Conservation (phyloP, 2,329 filamentous ascomycete species). For the Dryadomyces quercivorus region DNA sequence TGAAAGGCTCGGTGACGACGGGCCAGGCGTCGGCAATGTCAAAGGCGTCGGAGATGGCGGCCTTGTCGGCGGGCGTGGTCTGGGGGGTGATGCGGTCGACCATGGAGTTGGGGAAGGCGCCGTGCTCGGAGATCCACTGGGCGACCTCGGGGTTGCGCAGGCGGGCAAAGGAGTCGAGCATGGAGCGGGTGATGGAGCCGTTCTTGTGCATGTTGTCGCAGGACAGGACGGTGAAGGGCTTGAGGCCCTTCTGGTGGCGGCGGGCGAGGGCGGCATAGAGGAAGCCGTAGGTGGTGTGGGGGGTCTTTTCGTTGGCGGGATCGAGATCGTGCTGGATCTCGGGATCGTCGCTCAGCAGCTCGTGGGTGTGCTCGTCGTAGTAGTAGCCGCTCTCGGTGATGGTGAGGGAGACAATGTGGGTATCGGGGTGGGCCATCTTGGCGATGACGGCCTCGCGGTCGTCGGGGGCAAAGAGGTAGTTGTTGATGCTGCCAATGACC, state of each 20-base stretch:
- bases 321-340: slow-evolving; percentile 39
- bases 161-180: slow-evolving; percentile 37
- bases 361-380: slow-evolving; percentile 45
- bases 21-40: slow-evolving; percentile 38
- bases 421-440: slow-evolving; percentile 43
- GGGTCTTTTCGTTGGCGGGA: slow-evolving; percentile 27
- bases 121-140: slow-evolving; percentile 34
- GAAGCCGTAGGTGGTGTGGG: slow-evolving; percentile 38
- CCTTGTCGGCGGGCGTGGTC: slow-evolving; percentile 32
- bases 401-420: slow-evolving; percentile 40
- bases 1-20: slow-evolving; percentile 42
- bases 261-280: slow-evolving; percentile 36
- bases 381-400: slow-evolving; percentile 46
- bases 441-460: slow-evolving; percentile 36
- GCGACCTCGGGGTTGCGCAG: slow-evolving; percentile 33
- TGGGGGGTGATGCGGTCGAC: slow-evolving; percentile 43
- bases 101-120: slow-evolving; percentile 41
- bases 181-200: slow-evolving; percentile 37
- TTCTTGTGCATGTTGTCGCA: slow-evolving; percentile 48
- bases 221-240: slow-evolving; percentile 41
- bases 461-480: slow-evolving; percentile 38
- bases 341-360: slow-evolving; percentile 33
- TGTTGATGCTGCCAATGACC: slow-evolving; percentile 39
- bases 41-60: slow-evolving; percentile 28
- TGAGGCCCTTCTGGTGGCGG: slow-evolving; percentile 31